Base-by-base conservation (phyloP, 2,329 filamentous ascomycete species). In the Decorospora gaudefroyi region DNA sequence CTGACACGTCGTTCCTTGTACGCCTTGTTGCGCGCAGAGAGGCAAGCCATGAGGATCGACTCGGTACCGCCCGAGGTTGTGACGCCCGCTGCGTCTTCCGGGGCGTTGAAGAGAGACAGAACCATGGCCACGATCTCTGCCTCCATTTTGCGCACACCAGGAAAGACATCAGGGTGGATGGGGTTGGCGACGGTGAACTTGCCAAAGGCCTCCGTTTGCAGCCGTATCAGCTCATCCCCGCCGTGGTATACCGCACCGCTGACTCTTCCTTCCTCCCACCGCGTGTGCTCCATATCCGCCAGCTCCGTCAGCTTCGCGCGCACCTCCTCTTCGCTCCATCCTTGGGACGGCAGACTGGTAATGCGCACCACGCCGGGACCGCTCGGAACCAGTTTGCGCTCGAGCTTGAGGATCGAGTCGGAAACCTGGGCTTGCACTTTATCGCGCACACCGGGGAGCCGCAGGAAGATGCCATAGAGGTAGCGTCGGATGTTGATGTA, bases 71-170 rank as follows among this genome's bases (percentile, higher is more conserved):
- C 93, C 51, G 87, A 88, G 1, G 93, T 97, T 11, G 88, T 90
- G 7, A 93, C 90, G 51, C 93, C 93, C 4, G 88, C 91, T 19
- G 85, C 89, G 42, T 84, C 86, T n/a, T 84, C 76, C 3, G 93
- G 93, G 6, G 87, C 90, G 70, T 95, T 89, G 77, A 96, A 99
- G 70, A 99, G 76, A 30, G 82, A 81, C 49, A 95, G 76, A 68
- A 95, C 90, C 92, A 99, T 99, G 55, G 91, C 87, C 38, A 99
- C 93, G 50, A 99, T 78, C 75, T 99, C 93, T 30, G 93, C 92
- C 76, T 99, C 93, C 93, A 99, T 99, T 81, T 99, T 99, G 62
- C 93, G 80, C 38, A 99, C 91, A 18, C 92, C 93, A 11, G 93
- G 93, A 74, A 99, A 99, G 29, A 99, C 92, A 73, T 99, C 93